phyloP scores from a whole-genome alignment of 2,329 filamentous ascomycete species.

The Arachnopeziza araneosa region DNA sequence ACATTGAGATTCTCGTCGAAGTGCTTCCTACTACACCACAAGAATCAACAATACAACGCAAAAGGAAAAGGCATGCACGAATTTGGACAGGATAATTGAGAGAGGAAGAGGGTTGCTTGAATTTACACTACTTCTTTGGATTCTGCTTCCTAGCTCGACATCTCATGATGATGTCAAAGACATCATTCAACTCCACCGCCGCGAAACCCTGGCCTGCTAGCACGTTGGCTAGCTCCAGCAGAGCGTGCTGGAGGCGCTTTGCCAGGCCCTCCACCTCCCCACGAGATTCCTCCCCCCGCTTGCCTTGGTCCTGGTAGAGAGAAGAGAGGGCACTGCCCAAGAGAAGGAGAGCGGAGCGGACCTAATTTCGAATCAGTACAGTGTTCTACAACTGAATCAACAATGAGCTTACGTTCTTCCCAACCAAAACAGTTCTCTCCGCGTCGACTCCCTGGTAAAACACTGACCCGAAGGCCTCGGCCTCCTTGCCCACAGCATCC shows the following conservation, averaged over 20 bases:
- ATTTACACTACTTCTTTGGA: neutral
- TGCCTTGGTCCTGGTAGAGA: neutral
- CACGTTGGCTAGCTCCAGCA: neutral
- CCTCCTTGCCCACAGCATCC: neutral
- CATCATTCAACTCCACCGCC: neutral
- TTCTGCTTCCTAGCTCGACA: neutral
- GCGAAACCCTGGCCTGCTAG: neutral
- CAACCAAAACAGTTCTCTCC: neutral
- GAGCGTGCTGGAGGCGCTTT: neutral
- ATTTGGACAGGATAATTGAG: too few relatives aligned
- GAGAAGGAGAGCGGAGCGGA: neutral
- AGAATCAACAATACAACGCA: too few relatives aligned
- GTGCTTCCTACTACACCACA: too few relatives aligned
- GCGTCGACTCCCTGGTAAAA: neutral
- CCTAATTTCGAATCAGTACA: neutral
- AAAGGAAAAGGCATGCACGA: too few relatives aligned
- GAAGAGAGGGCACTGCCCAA: neutral
- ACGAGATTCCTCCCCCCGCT: neutral
- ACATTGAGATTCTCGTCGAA: too few relatives aligned
- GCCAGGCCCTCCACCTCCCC: neutral
- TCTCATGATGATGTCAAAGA: neutral
- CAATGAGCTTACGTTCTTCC: neutral
- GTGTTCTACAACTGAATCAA: neutral
- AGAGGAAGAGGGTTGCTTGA: too few relatives aligned
- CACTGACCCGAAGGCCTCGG: neutral